Conservation (phyloP, 116 monocot genomes). For the Papilionanthe hybrid region DNA sequence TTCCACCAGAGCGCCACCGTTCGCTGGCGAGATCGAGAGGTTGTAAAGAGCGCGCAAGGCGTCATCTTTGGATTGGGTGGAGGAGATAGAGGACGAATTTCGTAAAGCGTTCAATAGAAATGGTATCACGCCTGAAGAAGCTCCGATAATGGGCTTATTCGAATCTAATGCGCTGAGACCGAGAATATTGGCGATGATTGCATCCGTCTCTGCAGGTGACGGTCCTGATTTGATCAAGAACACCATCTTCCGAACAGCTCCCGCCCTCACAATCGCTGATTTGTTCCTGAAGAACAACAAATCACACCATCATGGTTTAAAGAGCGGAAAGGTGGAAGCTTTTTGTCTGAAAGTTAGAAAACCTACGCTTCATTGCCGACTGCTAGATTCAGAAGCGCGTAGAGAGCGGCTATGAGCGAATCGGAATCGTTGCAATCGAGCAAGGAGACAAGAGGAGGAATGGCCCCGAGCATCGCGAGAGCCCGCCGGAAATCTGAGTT, state of each 20-base stretch:
- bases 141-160: constrained; percentile 70
- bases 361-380: constrained; percentile 64
- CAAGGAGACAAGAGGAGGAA: constrained; percentile 53
- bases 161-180: constrained; percentile 68
- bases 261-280: constrained; percentile 65
- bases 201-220: constrained; percentile 33
- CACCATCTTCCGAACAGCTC: constrained; percentile 70
- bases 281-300: constrained; percentile 56
- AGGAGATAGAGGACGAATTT: constrained; percentile 9
- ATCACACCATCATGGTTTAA: neutral
- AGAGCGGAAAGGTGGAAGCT: neutral
- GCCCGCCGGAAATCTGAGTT: constrained; percentile 56
- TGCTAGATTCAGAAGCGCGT: constrained; percentile 76
- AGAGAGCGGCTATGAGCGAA: constrained; percentile 44
- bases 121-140: constrained; percentile 42
- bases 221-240: constrained; percentile 23
- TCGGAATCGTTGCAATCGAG: constrained; percentile 38
- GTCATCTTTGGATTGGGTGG: constrained; percentile 35
- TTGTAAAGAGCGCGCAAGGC: constrained; percentile 76
- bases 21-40: constrained; percentile 50
- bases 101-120: constrained; percentile 55
- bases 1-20: constrained; percentile 39
- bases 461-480: constrained; percentile 70
- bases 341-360: neutral
- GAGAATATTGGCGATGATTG: constrained; percentile 75